A percentile compares a stretch with the other conserved stretches of the same genome.
Evolutionary conservation across 768 basidiomycete genomes (phyloP).

Genomic region (Mycena galopus): DNA sequence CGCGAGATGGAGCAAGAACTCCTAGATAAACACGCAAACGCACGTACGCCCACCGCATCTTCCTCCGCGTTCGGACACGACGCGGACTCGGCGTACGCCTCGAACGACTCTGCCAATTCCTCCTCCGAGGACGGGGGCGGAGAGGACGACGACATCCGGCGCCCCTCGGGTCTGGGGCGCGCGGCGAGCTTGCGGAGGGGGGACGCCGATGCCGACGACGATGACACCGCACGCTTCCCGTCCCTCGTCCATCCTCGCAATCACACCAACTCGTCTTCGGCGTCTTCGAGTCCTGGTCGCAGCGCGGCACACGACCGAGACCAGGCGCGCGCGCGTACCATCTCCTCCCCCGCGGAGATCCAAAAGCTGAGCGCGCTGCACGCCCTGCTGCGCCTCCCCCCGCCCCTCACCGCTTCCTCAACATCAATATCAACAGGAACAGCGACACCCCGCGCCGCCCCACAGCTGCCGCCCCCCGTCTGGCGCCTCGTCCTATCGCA

Average conservation of each 20-base stretch:
- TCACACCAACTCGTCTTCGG: background rate
- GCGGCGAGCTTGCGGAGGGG: background rate
- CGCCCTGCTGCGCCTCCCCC: slow-evolving; percentile 7
- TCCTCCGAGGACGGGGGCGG: background rate
- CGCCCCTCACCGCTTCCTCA: background rate
- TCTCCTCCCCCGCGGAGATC: background rate
- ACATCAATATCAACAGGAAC: background rate
- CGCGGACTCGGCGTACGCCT: background rate
- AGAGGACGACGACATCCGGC: slow-evolving; percentile 32
- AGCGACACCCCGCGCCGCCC: background rate
- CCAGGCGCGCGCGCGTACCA: background rate
- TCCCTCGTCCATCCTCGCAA: background rate
- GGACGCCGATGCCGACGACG: background rate
- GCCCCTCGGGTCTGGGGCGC: slow-evolving; percentile 27
- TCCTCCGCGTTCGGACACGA: background rate
- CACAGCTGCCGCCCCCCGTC: background rate
- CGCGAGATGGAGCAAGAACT: background rate
- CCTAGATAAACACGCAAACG: no score
- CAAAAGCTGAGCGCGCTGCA: slow-evolving; percentile 1
- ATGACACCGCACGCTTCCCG: background rate
- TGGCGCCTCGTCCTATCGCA: slow-evolving; percentile 8
- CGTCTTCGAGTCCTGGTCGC: no score
- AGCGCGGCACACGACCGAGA: no score
- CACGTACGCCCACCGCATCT: background rate
- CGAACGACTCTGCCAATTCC: background rate